Evolutionary conservation across 2,329 filamentous ascomycete species (phyloP).

Genomic region (Aphanoascus verrucosus): DNA sequence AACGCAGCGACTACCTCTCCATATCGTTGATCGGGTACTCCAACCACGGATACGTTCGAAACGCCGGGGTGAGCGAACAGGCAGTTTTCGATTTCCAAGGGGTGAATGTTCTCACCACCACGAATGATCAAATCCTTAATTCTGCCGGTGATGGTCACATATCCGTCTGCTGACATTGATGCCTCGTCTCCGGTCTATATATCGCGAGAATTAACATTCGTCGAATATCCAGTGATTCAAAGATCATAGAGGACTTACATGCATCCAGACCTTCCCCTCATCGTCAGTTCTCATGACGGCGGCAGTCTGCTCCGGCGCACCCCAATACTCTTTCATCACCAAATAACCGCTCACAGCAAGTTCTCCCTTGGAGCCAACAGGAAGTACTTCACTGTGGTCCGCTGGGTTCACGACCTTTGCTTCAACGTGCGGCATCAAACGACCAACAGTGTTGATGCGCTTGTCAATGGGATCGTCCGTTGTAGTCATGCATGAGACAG

Average conservation of each 20-base stretch:
- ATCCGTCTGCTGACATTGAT: conserved; percentile 69
- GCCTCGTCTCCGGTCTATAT: conserved; percentile 81
- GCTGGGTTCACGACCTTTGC: conserved; percentile 64
- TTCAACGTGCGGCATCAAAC: conserved; percentile 70
- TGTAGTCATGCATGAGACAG: conserved; percentile 62
- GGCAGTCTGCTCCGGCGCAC: conserved; percentile 56
- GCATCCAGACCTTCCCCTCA: conserved; percentile 64
- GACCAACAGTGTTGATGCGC: conserved; percentile 65
- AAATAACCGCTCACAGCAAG: conserved; percentile 74
- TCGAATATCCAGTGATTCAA: not conserved
- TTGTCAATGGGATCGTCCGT: conserved; percentile 64
- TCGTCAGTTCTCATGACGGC: conserved; percentile 55
- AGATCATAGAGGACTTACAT: conserved; percentile 31
- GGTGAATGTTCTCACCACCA: conserved; percentile 92
- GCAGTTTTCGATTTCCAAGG: conserved; percentile 82
- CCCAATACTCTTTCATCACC: conserved; percentile 85
- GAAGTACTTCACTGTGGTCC: conserved; percentile 50
- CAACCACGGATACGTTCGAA: conserved; percentile 69
- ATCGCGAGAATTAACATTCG: not conserved
- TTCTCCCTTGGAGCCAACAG: conserved; percentile 61
- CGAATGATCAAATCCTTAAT: conserved; percentile 95
- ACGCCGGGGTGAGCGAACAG: conserved; percentile 62
- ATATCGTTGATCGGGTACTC: conserved; percentile 67
- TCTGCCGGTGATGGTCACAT: conserved; percentile 75
- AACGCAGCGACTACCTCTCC: conserved; percentile 85